Evolutionary conservation across 2,329 filamentous ascomycete genomes (phyloP).

Genomic region (Aschersonia sp.): DNA sequence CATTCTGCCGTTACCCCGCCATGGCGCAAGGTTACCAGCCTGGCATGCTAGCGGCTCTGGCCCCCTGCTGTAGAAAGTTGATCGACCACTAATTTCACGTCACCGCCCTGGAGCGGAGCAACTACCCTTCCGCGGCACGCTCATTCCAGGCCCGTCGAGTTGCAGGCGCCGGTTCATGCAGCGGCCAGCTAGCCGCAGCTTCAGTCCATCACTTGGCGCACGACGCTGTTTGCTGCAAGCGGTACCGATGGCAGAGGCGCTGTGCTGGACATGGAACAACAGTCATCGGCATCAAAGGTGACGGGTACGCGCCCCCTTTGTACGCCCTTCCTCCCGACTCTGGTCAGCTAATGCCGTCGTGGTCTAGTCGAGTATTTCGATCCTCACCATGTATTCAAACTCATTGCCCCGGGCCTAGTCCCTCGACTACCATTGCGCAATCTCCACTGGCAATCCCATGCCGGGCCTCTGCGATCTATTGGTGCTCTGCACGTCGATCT

Average conservation of each 20-base stretch:
- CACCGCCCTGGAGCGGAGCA: not conserved
- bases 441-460: conserved; percentile 93
- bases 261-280: conserved; percentile 43
- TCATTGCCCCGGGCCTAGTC: conserved; percentile 63
- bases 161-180: not conserved
- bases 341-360: conserved; percentile 1
- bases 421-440: conserved; percentile 75
- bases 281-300: conserved; percentile 61
- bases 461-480: conserved; percentile 82
- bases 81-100: not conserved
- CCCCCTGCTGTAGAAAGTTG: too few relatives aligned
- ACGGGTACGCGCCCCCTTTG: conserved; percentile 38
- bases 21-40: too few relatives aligned
- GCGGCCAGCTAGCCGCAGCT: not conserved
- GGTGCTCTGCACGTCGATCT: conserved; percentile 84
- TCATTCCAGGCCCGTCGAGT: not conserved
- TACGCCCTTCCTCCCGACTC: too few relatives aligned
- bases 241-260: conserved; percentile 13
- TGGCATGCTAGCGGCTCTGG: too few relatives aligned
- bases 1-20: too few relatives aligned
- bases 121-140: not conserved
- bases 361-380: conserved; percentile 83
- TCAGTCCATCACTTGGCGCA: not conserved
- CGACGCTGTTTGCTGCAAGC: not conserved
- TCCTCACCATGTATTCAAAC: conserved; percentile 74